Evolutionary conservation across 768 basidiomycete genomes (phyloP).

Genomic region (Naganishia friedmannii): DNA sequence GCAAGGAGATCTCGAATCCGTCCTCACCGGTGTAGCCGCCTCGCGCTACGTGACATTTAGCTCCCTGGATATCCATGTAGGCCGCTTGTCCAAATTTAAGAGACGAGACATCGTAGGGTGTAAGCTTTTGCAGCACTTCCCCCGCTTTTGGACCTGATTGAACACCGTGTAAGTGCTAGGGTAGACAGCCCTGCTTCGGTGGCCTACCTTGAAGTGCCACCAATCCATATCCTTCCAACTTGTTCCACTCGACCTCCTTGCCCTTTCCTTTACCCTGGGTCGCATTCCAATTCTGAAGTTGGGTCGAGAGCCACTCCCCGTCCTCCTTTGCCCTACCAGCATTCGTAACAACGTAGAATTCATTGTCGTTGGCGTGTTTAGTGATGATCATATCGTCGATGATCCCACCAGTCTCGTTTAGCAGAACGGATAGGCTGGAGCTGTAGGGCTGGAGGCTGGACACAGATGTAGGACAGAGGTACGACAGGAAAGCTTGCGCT

Average conservation of each 20-base stretch:
- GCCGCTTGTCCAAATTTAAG: constrained; percentile 83
- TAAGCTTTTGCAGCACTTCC: constrained; percentile 71
- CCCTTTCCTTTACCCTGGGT: constrained; percentile 53
- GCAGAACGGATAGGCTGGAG: constrained; percentile 81
- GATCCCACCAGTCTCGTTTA: constrained; percentile 87
- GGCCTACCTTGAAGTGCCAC: constrained; percentile 79
- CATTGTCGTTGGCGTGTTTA: constrained; percentile 60
- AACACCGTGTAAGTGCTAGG: constrained; percentile 43
- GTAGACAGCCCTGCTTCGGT: background rate
- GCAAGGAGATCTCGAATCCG: constrained; percentile 96
- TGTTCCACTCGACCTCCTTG: constrained; percentile 69
- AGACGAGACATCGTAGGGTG: constrained; percentile 67
- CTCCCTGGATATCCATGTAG: constrained; percentile 72
- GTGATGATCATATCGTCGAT: constrained; percentile 89
- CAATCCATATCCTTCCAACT: constrained; percentile 79
- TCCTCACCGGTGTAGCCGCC: constrained; percentile 99
- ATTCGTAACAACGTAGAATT: constrained; percentile 95
- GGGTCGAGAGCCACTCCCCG: constrained; percentile 68
- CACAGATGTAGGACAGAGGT: constrained; percentile 82
- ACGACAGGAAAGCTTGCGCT: constrained; percentile 76
- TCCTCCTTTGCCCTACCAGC: constrained; percentile 82
- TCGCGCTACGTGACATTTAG: constrained; percentile 80
- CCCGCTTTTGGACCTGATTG: constrained; percentile 72
- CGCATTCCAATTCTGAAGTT: constrained; percentile 74
- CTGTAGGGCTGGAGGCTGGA: constrained; percentile 65